Base-by-base conservation (phyloP, 2,329 filamentous ascomycete genomes). In the Ceratocystis variospora region DNA sequence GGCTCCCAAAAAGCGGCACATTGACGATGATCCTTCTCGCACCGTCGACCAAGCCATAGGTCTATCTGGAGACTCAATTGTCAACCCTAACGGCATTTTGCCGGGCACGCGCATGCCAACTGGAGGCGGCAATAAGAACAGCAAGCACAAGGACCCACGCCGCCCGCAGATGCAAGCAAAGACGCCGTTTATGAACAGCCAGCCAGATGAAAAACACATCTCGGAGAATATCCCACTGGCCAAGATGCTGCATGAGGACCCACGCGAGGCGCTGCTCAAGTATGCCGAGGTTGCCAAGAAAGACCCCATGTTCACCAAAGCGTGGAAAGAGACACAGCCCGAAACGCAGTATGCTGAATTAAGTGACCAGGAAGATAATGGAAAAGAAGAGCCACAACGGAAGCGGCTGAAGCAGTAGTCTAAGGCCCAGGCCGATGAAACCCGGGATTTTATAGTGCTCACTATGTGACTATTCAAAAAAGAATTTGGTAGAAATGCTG, bases 191-290 rank as follows among this genome's bases (percentile, higher is more conserved):
- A 87, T 89, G 71, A 94, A 95, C 75, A 89, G 82, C 68, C 89
- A 94, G 72, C 92, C 93, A 0, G 92, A 97, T 74, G 89, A 93
- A 74, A 87, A 88, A 72, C 90, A 95, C 74, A 90, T 99, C 68
- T 87, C 87, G 71, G 85, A 93, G 73, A 89, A 89, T 70, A 96
- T 97, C 64, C 90, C 92, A 33, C 53, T 46, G 22, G 61, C 61
- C 69, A 87, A 85, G 69, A 96, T 99, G 90, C 81, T 96, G 61
- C 92, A 99, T 75, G 94, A 99, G 75, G 94, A 99, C 77, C 94
- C 94, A 0, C 81, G 94, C 69, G 94, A 96, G 76, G 94, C 94
- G 59, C 78, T 99, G 72, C 78, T 99, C 68, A 96, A 95, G 78
- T 99, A 97, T 79, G 93, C 91, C 46, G 90, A 96, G 66, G 87